Base-by-base conservation (phyloP, 768 basidiomycete species). In the Russula lepida region DNA sequence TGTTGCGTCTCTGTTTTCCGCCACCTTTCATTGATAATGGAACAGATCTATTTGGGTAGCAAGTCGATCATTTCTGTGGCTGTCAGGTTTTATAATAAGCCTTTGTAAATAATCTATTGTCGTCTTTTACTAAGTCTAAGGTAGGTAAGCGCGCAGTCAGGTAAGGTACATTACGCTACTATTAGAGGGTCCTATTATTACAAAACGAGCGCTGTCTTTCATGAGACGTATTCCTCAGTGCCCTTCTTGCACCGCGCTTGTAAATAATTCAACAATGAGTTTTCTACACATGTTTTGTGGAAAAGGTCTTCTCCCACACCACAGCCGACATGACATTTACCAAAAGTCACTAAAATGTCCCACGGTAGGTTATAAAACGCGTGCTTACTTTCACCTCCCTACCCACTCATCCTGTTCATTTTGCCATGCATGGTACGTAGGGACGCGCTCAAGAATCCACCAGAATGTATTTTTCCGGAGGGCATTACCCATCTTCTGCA, bases 381-480 rank as follows among this genome's bases (percentile, higher is more conserved):
- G 23, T 6, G 71, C 86, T 58, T 65, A 88, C 88, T 75, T 76
- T 72, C 77, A 81, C 49, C 73, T 73, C 9, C 61, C 73, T 64
- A 83, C 79, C 86, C 86, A 88, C 13, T 66, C 68, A 2, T 82
- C 82, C 0, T 77, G 52, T 0, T 64, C 67, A 63, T 88, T 82
- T 68, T 89, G 86, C 77, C 79, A 85, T 30, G 74, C 69, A 64
- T 77, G 80, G 44, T 68, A 70, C 53, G 79, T 69, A 25, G 86
- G 89, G 0, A 89, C 33, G 39, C 87, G 71, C 72, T 91, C 89
- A 39, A 89, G 71, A 17, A 86, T 35, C 86, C 85, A 86, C 89
- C 89, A 91, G 1, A 75, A 7, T 23, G 68, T 69, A 23, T 72
- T 71, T 4, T 52, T 49, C 70, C 74, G 71, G 50, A 91, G 71